Evolutionary conservation across 495 filamentous ascomycete species (phyloP).

Genomic region (Talaromyces stipitatus): DNA sequence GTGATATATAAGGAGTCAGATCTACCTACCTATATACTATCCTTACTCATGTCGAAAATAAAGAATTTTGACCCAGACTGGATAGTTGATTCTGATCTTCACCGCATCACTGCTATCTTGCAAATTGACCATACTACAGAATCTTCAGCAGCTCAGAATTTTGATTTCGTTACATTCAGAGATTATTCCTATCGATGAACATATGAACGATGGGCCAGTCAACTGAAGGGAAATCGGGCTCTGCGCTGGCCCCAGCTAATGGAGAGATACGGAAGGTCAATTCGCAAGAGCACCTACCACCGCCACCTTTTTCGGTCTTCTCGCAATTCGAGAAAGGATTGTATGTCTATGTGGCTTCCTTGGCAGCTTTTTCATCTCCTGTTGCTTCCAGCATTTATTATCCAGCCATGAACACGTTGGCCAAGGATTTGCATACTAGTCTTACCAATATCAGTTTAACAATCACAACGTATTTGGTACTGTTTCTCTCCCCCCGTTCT

Average conservation of each 20-base stretch:
- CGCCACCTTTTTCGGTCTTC: neutral
- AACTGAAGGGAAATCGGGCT: no score
- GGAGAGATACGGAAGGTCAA: neutral
- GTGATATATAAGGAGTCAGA: neutral
- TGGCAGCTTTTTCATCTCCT: conserved; percentile 60
- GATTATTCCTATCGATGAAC: neutral
- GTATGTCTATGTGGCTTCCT: conserved; percentile 49
- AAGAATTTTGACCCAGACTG: neutral
- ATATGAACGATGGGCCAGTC: neutral
- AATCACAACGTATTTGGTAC: conserved; percentile 56
- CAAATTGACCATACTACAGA: neutral
- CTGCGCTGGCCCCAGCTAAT: neutral
- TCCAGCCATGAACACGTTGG: conserved; percentile 57
- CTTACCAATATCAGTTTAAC: conserved; percentile 60
- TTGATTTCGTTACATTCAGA: neutral
- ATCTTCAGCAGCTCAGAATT: neutral
- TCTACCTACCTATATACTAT: no score
- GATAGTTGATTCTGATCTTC: neutral
- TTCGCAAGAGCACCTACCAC: neutral
- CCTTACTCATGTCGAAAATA: neutral
- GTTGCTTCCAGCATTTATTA: conserved; percentile 71
- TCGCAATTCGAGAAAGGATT: neutral
- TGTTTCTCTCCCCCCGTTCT: neutral
- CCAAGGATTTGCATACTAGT: conserved; percentile 51
- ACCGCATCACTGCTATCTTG: neutral